phyloP scores from a whole-genome alignment of 1,139 yeast species.

The Taphrina pruni region DNA sequence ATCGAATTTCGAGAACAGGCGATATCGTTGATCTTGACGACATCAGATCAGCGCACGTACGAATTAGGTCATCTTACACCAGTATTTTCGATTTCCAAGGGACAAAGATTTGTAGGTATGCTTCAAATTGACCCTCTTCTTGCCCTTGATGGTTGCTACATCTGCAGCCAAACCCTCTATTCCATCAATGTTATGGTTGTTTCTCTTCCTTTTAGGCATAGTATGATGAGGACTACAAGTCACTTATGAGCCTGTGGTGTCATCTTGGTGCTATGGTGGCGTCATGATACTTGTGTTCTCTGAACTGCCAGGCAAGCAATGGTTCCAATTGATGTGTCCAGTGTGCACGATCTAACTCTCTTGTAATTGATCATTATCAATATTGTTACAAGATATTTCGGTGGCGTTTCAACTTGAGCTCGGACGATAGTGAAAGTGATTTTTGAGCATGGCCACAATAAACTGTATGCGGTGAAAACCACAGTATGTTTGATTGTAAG shows the following conservation, averaged over 20 bases:
- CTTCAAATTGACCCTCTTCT: neutral
- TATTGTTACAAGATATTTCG: neutral
- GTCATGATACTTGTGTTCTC: too few species aligned
- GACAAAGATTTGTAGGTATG: conserved; percentile 13
- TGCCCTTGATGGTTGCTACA: neutral
- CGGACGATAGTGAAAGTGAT: too few species aligned
- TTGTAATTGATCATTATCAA: too few species aligned
- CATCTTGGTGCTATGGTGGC: too few species aligned
- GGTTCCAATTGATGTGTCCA: too few species aligned
- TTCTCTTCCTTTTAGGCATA: conserved; percentile 1
- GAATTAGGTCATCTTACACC: conserved; percentile 15
- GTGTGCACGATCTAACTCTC: too few species aligned
- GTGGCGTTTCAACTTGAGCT: neutral
- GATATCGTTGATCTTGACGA: conserved; percentile 57
- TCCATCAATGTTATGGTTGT: neutral
- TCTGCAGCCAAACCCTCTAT: neutral
- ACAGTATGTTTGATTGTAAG: neutral
- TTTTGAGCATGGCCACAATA: too few species aligned
- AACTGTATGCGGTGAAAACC: too few species aligned
- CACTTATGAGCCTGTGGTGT: neutral
- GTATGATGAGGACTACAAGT: neutral
- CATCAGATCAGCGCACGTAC: neutral
- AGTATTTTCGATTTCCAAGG: conserved; percentile 19
- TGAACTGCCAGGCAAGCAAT: too few species aligned
- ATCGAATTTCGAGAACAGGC: conserved; percentile 65